Base-by-base conservation (phyloP, 192 early-diverging fungal species). In the Mortierella claussenii region DNA sequence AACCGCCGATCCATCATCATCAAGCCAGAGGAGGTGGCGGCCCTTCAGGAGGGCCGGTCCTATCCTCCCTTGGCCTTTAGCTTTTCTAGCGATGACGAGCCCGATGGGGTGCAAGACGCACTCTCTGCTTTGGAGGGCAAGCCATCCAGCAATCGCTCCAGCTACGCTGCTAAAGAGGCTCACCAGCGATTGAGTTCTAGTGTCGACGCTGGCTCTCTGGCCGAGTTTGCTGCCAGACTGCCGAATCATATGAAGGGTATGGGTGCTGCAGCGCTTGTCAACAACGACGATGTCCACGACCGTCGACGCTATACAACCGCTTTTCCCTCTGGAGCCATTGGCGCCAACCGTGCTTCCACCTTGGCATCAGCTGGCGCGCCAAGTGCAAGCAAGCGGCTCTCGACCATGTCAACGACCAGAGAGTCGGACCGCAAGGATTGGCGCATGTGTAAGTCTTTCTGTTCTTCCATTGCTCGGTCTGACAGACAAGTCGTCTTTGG, bases 1-100 rank as follows among this genome's bases (percentile, higher is more conserved):
- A 60, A 66, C 32, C 71, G 71, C 37, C 71, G 71, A n/a, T 75
- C 71, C 13, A 57, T 75, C 51, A 58, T 75, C 56, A 49, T 75
- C 20, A 43, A 45, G 20, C 71, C 61, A 26, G 62, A 75, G 49
- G 71, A 75, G 47, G 62, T 75, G n/a, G 62, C 55, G 18, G 71
- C 71, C 3, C 49, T 75, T 27, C 61, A 65, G 63, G 69, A 65
- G 26, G 71, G 71, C 9, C 27, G 51, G 24, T 33, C 56, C 2
- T 75, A 60, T 40, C n/a, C 55, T 28, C 71, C 55, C 7, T 20
- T 54, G 9, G 43, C 60, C 32, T 63, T 58, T 52, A 45, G 54
- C 21, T 66, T 59, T 24, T 42, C 60, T 1, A 66, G 57, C 17
- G 63, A 75, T 21, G 71, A 75, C 32, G 71, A 75, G 24, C 37